Percentiles rank a stretch among this genome's conserved stretches.
Conservation (phyloP, 2,329 filamentous ascomycete genomes). For the Blastomyces gilchristii region DNA sequence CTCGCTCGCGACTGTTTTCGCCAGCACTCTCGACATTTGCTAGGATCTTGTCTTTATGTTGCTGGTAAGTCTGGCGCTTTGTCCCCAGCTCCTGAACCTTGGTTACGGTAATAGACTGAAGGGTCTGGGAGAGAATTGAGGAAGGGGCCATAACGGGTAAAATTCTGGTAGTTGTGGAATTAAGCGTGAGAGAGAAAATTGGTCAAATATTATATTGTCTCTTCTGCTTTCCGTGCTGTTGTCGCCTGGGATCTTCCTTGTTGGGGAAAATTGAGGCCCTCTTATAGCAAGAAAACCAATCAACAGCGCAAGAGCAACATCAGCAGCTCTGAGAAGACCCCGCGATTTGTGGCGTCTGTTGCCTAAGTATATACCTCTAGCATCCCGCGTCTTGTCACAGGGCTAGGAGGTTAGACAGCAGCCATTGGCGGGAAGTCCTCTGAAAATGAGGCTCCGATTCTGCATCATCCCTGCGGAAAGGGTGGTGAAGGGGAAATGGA, state of each 20-base stretch:
- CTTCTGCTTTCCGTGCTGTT: no score
- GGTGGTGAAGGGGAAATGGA: not conserved
- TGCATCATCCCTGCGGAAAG: not conserved
- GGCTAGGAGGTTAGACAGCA: not conserved
- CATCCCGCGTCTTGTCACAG: not conserved
- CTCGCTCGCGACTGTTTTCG: slow-evolving; percentile 9
- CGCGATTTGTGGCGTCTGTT: not conserved
- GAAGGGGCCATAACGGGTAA: slow-evolving; percentile 12
- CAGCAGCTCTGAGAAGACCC: not conserved
- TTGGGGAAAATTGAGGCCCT: not conserved
- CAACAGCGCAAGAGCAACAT: not conserved
- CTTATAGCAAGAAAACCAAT: not conserved
- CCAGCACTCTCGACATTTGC: slow-evolving; percentile 7
- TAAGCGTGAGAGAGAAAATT: not conserved
- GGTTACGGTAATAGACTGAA: slow-evolving; percentile 14
- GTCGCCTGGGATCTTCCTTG: not conserved
- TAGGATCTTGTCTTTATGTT: slow-evolving; percentile 15
- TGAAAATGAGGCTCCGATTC: not conserved
- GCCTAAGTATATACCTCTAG: not conserved
- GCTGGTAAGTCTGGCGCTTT: slow-evolving; percentile 14
- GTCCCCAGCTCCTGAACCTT: slow-evolving; percentile 24
- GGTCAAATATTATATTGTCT: not conserved
- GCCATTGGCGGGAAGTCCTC: not conserved
- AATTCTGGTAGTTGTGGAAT: not conserved
- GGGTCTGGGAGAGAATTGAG: slow-evolving; percentile 14